These are phyloP conservation scores for Schizosaccharomyces osmophilus DNA, from an alignment of 805 yeast species.

Conservation along the genomic window DNA sequence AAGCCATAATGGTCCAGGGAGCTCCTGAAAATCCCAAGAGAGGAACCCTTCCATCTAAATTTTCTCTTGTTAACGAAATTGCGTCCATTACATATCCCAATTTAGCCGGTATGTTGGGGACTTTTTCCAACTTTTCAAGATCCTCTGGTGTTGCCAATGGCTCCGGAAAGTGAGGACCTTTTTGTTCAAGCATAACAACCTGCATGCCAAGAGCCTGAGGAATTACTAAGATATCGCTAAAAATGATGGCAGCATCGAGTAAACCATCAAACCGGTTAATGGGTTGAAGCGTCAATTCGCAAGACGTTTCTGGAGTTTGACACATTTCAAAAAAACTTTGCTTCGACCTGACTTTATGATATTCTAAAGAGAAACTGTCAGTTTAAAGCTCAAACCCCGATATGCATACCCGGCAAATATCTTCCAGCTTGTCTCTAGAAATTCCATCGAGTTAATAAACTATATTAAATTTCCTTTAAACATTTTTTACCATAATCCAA, in stretches of 20 bases:
- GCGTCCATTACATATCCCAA: conserved; percentile 88
- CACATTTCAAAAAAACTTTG: conserved; percentile 90
- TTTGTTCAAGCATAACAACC: conserved; percentile 80
- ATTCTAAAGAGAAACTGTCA: conserved; percentile 32
- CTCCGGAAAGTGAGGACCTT: conserved; percentile 77
- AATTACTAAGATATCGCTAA: conserved; percentile 80
- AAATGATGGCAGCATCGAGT: conserved; percentile 89
- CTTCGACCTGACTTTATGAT: conserved; percentile 63
- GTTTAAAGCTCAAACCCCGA: conserved; percentile 12
- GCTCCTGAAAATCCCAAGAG: conserved; percentile 89
- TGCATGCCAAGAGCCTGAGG: conserved; percentile 97
- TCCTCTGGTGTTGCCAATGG: conserved; percentile 63
- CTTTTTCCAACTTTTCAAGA: conserved; percentile 28
- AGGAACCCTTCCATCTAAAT: conserved; percentile 76
- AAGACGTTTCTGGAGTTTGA: conserved; percentile 77
- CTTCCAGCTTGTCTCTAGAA: conserved; percentile 72
- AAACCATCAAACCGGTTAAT: conserved; percentile 69
- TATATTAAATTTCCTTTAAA: neutral
- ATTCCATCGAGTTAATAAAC: too few species aligned
- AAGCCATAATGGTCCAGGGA: conserved; percentile 90
- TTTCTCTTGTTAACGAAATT: conserved; percentile 70
- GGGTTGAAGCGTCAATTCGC: conserved; percentile 88
- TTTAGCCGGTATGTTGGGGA: conserved; percentile 50
- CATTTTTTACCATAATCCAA: conserved; percentile 47
- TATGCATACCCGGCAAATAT: conserved; percentile 23